Evolutionary conservation across 495 filamentous ascomycete species (phyloP), one percentile per base, ranked within the genome.

Genomic region (Aspergillus conjunctus): DNA sequence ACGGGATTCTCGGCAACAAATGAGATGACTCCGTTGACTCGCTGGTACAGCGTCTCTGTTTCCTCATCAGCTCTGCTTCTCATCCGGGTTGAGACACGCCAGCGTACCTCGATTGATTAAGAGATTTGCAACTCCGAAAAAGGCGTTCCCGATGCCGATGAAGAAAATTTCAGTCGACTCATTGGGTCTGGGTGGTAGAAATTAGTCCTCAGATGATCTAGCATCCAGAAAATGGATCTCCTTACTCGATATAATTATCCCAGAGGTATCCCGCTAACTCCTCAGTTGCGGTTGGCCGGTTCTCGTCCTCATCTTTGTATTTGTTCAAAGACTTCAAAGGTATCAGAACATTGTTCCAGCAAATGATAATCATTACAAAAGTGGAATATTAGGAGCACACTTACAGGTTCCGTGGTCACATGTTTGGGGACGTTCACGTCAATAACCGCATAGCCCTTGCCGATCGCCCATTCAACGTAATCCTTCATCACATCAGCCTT

Each of bases 241-340:
- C 77, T 65, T 77, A 87, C 81, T 96, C 90, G 34, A 98, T 89
- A 65, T 96, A 97, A 67, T 98, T 98, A 64, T 98, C 93, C 95
- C 95, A 98, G 33, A 98, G 71, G 66, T 96, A 98, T 55, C 83
- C 85, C 17, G 91, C 88, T 8, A 98, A 74, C 62, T 94, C 89
- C 56, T 88, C 83, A 0, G 87, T 87, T 44, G 87, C 83, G 44
- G 69, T 74, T 3, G 76, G 70, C 9, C 77, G 73, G 37, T 73
- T 72, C 22, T 68, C 68, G 50, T 79, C 75, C 15, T 79, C 73
- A 1, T 80, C 76, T 54, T 85, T 68, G 53, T 74, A 76, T 59
- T 68, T 67, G 12, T 63, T 68, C 37, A 70, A 61, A 14, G 65
- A 56, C 53, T 76, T 60, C 12, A 72, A 67, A 1, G 65, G 74